phyloP scores from a whole-genome alignment of 1,139 yeast species.

The Candida tunisiensis region DNA sequence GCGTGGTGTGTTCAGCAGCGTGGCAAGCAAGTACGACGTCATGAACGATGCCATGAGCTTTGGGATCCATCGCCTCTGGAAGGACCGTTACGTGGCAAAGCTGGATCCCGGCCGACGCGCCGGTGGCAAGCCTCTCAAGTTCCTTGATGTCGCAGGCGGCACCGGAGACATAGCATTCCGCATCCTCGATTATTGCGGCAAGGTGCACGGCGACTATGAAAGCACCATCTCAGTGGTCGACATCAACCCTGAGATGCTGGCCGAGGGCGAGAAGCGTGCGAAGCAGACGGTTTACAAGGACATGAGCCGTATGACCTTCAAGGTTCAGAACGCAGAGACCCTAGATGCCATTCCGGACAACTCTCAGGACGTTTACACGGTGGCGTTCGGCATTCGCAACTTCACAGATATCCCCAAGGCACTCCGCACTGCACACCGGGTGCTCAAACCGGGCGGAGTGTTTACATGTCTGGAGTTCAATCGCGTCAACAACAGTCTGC shows the following conservation, averaged over 20 bases:
- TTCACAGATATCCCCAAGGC: constrained; percentile 93
- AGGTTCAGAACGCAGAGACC: constrained; percentile 87
- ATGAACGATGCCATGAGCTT: constrained; percentile 98
- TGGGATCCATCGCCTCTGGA: constrained; percentile 94
- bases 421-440: constrained; percentile 82
- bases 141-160: constrained; percentile 97
- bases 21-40: constrained; percentile 83
- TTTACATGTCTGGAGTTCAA: constrained; percentile 94
- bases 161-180: constrained; percentile 98
- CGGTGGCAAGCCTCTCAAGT: constrained; percentile 68
- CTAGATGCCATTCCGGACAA: constrained; percentile 71
- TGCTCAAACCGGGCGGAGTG: constrained; percentile 95
- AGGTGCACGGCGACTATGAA: constrained; percentile 54
- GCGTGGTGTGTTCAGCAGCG: constrained; percentile 82
- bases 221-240: constrained; percentile 86
- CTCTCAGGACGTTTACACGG: constrained; percentile 89
- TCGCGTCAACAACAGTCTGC: constrained; percentile 65
- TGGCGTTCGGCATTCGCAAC: constrained; percentile 94
- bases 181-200: constrained; percentile 76
- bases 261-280: constrained; percentile 73
- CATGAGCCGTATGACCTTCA: constrained; percentile 49
- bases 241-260: constrained; percentile 90
- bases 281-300: constrained; percentile 28
- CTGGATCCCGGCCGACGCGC: constrained; percentile 92
- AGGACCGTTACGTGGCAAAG: constrained; percentile 70